Base-by-base conservation (phyloP, 2,329 filamentous ascomycete species). In the Beauveria australis region DNA sequence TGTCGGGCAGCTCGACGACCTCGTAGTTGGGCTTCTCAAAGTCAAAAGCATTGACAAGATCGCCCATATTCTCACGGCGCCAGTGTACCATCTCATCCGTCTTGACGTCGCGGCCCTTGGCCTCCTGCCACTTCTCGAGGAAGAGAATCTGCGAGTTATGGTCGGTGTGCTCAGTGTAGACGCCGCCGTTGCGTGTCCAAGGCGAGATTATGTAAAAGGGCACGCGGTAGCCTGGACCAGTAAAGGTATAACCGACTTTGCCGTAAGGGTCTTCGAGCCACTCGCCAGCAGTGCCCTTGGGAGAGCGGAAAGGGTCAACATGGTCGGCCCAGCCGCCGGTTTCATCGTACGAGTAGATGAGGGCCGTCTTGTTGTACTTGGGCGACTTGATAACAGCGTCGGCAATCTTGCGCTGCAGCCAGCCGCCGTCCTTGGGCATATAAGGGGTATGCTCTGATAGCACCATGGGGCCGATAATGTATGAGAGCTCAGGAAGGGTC, bases 71-170 rank as follows among this genome's bases (percentile, higher is more conserved):
- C 12, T 64, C 60, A 1, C 71, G 69, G 28, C 71, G 69, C 71
- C 71, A 73, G 1, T 63, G 60, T 1, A 67, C 63, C 65, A 72
- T 71, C 55, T 73, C 62, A 3, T 66, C 48, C 1, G 68, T 69
- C 4, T 54, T 66, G 10, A 72, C 79, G 55, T 81, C 68, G 48
- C 79, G 67, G 5, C 72, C 71, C 61, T 72, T 72, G 44, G 71
- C 70, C 1, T 64, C 64, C 43, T 68, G 67, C 78, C 79, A 81
- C 65, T 78, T 69, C 67, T 83, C 81, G 1, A 83, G 66, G 64
- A 83, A 83, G 47, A 80, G 69, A 30, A 82, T 79, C 61, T 83
- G 80, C 0, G 80, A 83, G 63, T 75, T 81, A 67, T 83, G 81
- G 65, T 83, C 81, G 5, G 76, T 74, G 48, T 79, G 78, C 66